Evolutionary conservation across 2,329 filamentous ascomycete genomes (phyloP).

Genomic region (Trichoderma sp.): DNA sequence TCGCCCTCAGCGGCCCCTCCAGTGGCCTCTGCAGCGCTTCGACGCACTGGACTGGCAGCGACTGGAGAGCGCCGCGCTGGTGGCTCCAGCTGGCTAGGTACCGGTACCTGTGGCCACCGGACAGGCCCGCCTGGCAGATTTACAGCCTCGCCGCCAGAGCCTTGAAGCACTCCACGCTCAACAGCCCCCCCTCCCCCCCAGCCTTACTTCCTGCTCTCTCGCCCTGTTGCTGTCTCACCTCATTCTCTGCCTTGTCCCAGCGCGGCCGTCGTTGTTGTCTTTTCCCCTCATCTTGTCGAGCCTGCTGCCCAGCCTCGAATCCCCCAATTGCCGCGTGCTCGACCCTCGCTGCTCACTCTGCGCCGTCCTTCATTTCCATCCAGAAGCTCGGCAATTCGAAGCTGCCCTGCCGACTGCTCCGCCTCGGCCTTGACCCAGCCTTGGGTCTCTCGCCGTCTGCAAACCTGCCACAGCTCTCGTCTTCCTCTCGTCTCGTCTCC

Average conservation of each 20-base stretch:
- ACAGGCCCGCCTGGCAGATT: constrained; percentile 15
- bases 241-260: constrained; percentile 15
- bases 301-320: constrained; percentile 16
- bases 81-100: neutral
- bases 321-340: constrained; percentile 9
- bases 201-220: constrained; percentile 32
- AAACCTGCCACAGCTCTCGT: neutral
- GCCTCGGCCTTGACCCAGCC: constrained; percentile 4
- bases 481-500: neutral
- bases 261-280: constrained; percentile 26
- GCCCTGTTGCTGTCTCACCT: constrained; percentile 33
- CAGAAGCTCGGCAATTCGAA: neutral
- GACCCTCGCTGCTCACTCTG: neutral
- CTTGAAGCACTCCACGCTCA: constrained; percentile 10
- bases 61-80: neutral
- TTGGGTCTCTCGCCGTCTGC: neutral
- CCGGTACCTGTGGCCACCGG: neutral
- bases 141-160: constrained; percentile 27
- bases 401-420: constrained; percentile 15
- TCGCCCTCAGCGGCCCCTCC: constrained; percentile 10
- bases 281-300: constrained; percentile 28
- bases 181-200: constrained; percentile 19
- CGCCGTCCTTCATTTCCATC: constrained; percentile 5
- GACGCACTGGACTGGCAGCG: neutral
- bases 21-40: constrained; percentile 1